phyloP scores from a whole-genome alignment of 1,284 basidiomycete species.

The Leccinum holopus region DNA sequence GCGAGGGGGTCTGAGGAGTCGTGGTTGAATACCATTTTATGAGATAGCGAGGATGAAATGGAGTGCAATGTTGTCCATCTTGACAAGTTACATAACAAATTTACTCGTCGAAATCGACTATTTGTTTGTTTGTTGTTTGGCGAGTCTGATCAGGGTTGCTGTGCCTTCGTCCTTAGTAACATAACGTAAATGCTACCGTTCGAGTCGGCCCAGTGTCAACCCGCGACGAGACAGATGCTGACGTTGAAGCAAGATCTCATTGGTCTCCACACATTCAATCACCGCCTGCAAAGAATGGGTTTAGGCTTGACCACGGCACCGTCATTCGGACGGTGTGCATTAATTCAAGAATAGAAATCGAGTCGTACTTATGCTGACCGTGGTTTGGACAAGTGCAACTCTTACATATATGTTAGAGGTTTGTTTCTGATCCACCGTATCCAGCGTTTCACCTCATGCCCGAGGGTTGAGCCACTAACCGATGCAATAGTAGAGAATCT shows the following conservation, averaged over 20 bases:
- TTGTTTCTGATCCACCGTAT: not conserved
- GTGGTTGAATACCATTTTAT: conserved; percentile 29
- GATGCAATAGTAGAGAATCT: not conserved
- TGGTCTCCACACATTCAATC: not conserved
- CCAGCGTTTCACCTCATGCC: not conserved
- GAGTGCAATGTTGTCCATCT: conserved; percentile 4
- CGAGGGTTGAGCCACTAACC: not conserved
- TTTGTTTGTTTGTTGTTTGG: conserved; percentile 13
- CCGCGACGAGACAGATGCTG: too few species aligned
- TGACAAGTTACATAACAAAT: conserved; percentile 17
- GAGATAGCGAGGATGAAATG: conserved; percentile 1
- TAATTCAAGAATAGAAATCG: too few species aligned
- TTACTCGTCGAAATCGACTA: conserved; percentile 7
- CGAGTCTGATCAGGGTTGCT: conserved; percentile 11
- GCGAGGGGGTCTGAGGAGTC: conserved; percentile 52
- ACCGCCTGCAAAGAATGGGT: not conserved
- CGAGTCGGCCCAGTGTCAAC: too few species aligned
- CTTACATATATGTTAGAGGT: not conserved
- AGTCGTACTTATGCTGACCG: not conserved
- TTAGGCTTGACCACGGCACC: too few species aligned
- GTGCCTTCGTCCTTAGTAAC: conserved; percentile 2
- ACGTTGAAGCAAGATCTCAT: too few species aligned
- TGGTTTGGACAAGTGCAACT: not conserved
- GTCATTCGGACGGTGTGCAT: too few species aligned
- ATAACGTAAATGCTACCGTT: too few species aligned